These are phyloP conservation scores for Lachnellula occidentalis DNA, from an alignment of 2,329 filamentous ascomycete species.

Conservation along the genomic window DNA sequence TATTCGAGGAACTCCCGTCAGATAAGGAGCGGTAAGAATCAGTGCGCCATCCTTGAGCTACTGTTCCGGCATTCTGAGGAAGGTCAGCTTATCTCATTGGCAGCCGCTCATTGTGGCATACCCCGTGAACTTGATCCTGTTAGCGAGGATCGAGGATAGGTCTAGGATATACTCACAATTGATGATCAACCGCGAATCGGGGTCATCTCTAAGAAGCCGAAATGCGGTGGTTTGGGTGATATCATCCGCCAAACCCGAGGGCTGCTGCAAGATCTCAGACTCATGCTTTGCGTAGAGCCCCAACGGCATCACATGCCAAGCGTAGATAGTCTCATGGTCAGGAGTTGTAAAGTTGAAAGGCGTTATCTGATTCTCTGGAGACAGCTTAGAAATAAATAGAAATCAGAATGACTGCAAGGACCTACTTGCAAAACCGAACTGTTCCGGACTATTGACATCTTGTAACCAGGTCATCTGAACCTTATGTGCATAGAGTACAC, in stretches of 20 bases:
- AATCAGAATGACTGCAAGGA: slow-evolving; percentile 3
- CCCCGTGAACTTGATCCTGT: slow-evolving; percentile 52
- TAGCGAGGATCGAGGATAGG: slow-evolving; percentile 5
- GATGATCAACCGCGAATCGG: slow-evolving; percentile 57
- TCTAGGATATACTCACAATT: slow-evolving; percentile 45
- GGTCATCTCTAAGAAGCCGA: slow-evolving; percentile 55
- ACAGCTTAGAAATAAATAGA: background rate
- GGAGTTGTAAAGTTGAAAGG: slow-evolving; percentile 72
- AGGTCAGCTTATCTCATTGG: slow-evolving; percentile 9
- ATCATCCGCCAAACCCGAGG: slow-evolving; percentile 36
- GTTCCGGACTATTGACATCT: slow-evolving; percentile 69
- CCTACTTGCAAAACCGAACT: slow-evolving; percentile 80
- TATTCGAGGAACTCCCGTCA: slow-evolving; percentile 58
- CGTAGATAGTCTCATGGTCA: slow-evolving; percentile 74
- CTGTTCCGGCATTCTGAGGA: slow-evolving; percentile 72
- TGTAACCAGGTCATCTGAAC: slow-evolving; percentile 67
- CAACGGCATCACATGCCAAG: slow-evolving; percentile 85
- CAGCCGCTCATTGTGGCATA: slow-evolving; percentile 34
- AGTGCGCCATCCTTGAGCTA: slow-evolving; percentile 73
- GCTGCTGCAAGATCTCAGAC: slow-evolving; percentile 49
- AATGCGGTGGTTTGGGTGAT: slow-evolving; percentile 55
- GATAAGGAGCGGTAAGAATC: slow-evolving; percentile 73
- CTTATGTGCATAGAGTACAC: slow-evolving; percentile 78
- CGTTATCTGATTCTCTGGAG: slow-evolving; percentile 74
- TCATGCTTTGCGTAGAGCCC: slow-evolving; percentile 72